Base-by-base conservation (phyloP, 805 yeast genomes). In the Lipomyces sp. region DNA sequence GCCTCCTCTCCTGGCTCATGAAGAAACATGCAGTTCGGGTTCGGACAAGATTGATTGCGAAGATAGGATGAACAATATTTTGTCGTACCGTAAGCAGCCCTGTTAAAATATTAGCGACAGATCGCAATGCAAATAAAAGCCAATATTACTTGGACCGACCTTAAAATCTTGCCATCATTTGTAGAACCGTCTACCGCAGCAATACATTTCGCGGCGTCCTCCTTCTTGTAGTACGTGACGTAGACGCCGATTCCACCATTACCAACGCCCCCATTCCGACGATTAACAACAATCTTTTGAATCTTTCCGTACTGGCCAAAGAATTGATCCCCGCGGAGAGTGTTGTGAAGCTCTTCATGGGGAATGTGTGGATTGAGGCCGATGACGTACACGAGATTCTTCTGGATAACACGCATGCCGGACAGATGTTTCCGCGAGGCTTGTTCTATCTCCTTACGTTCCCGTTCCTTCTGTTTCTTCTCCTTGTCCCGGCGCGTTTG, bases 1-100 rank as follows among this genome's bases (percentile, higher is more conserved):
- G 98, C 98, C 68, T 93, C 98, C 73, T 93, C 99, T 52, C 99
- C 98, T 5, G 98, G 98, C 70, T 93, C 98, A 68, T 93, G 99
- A 63, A 93, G 76, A 64, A 93, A 93, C 98, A 93, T 93, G 76
- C 99, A 93, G 65, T 89, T 88, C 56, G 98, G 98, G 70, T 93
- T 93, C 53, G 96, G 98, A 71, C 99, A 93, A 8, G 93, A 84
- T 67, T 87, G 95, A 33, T 96, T 97, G 61, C 97, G 78, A 58
- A 93, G 73, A 66, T 93, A 93, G 2, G 95, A 84, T n/a, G 96
- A 87, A 68, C 99, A 93, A 72, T 93, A 93, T 69, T 93, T 93
- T 11, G 99, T 93, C 3, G 98, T 93, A 66, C 99, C 99, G 68
- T 90, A 95, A 0, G 98, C 97, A 14, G 98, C 98, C 55, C 61